phyloP scores from a whole-genome alignment of 176 grass and related monocot genomes.

The Bromus sterilis region DNA sequence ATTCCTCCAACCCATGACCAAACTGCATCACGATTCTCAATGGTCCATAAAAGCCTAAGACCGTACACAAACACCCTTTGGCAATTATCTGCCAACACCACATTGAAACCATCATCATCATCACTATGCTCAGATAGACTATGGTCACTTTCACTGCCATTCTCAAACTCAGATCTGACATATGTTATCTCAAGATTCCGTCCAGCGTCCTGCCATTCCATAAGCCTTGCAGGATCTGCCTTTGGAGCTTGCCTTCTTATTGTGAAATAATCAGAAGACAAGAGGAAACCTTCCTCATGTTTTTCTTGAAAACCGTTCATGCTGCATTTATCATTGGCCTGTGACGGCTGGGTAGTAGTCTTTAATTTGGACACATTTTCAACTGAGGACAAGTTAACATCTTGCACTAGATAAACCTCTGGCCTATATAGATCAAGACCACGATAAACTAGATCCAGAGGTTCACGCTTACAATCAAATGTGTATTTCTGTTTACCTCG shows the following conservation, averaged over 20 bases:
- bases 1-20: slow-evolving; percentile 99
- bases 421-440: slow-evolving; percentile 85
- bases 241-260: slow-evolving; percentile 94
- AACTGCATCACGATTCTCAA: slow-evolving; percentile 83
- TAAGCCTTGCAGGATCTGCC: slow-evolving; percentile 70
- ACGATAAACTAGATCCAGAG: slow-evolving; percentile 95
- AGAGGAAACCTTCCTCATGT: slow-evolving; percentile 82
- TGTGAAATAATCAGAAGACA: slow-evolving; percentile 92
- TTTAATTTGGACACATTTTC: slow-evolving; percentile 43
- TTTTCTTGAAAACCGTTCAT: slow-evolving; percentile 63
- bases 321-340: slow-evolving; percentile 40
- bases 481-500: slow-evolving; percentile 97
- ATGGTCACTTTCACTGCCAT: slow-evolving; percentile 94
- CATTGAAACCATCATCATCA: slow-evolving; percentile 97
- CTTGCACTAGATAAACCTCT: slow-evolving; percentile 73
- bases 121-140: slow-evolving; percentile 85
- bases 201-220: slow-evolving; percentile 86
- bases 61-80: slow-evolving; percentile 87
- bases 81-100: slow-evolving; percentile 91
- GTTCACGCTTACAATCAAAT: slow-evolving; percentile 88
- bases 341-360: slow-evolving; percentile 14
- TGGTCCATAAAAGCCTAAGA: slow-evolving; percentile 91
- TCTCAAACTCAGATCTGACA: slow-evolving; percentile 95
- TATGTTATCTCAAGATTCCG: slow-evolving; percentile 94
- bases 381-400: slow-evolving; percentile 43